phyloP scores from a whole-genome alignment of 73 alveolate species.

The Paramecium sonneborni region DNA sequence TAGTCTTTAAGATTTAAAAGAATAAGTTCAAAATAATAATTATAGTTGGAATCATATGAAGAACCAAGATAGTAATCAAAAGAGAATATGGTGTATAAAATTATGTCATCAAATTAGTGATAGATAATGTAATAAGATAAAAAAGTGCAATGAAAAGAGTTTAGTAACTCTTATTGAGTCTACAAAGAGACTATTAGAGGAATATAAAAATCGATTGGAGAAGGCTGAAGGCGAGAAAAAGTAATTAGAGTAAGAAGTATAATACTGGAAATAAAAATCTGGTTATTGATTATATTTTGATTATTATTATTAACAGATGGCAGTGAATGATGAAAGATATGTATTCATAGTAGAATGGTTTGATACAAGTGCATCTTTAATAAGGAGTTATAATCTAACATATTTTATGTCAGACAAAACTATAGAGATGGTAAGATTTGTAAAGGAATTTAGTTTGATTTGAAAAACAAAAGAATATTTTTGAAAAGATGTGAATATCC shows the following conservation, averaged over 20 bases:
- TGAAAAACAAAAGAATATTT: slow-evolving; percentile 89
- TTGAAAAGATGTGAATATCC: slow-evolving; percentile 90
- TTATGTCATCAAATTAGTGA: background rate
- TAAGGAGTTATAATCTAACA: slow-evolving; percentile 84
- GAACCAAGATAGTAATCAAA: background rate
- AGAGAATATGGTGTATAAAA: background rate
- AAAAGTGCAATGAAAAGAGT: background rate
- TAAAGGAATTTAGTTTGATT: slow-evolving; percentile 77
- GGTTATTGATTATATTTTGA: slow-evolving; percentile 13
- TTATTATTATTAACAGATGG: slow-evolving; percentile 41
- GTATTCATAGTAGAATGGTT: slow-evolving; percentile 94
- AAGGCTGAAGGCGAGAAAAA: background rate
- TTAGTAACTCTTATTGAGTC: background rate
- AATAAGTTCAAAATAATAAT: background rate
- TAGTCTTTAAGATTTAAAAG: background rate
- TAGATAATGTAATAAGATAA: background rate
- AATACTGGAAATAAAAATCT: background rate
- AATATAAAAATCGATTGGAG: background rate
- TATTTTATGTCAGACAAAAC: slow-evolving; percentile 93
- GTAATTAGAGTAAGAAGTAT: background rate
- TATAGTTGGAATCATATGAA: background rate
- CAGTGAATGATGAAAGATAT: slow-evolving; percentile 82
- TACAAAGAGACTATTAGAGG: background rate
- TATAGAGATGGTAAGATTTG: slow-evolving; percentile 85
- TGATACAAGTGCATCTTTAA: slow-evolving; percentile 91